Evolutionary conservation across 1,284 basidiomycete genomes (phyloP), one percentile per base, ranked within the genome.

Genomic region (Cutaneotrichosporon sp.): DNA sequence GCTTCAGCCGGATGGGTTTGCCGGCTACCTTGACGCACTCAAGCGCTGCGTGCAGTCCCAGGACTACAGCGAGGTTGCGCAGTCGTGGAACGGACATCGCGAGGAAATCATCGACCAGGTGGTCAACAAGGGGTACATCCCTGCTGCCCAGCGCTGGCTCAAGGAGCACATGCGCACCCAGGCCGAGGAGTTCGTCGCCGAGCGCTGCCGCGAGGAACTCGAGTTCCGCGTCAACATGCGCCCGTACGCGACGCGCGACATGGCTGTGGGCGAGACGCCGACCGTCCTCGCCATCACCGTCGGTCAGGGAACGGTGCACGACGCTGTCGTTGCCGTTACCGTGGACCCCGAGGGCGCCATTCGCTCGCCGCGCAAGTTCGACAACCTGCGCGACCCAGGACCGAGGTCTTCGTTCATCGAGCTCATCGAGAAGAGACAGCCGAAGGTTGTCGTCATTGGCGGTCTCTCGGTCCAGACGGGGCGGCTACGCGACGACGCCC

Each of bases 221-320:
- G 87, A 88, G 68, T 83, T 85, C 74, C 72, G 82, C 47, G 76
- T 81, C 60, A 79, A 82, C 64, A 77, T 81, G 11, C 89, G 89
- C 4, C 91, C 95, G 1, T 95, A 87, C 71, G 79, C 81, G 52
- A 84, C 86, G 4, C 80, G 83, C 5, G 84, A 85, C 27, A 85
- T 89, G 78, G 83, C 84, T 60, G 81, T 83, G 46, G 90, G 89
- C 18, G 88, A 91, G 52, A 85, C 86, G 0, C 88, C 93, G 0
- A 88, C 90, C 8, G 93, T 99, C 4, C 83, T 99, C 42, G 92
- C 95, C 5, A 81, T 97, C 61, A 97, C 95, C 4, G 93, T 94
- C 86, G 97, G 97, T 50, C 89, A 90, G 74, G 97, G 97, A 55
- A 93, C 97, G 69, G 91, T 92, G 43, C 90, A 89, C 71, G 95